Base-by-base conservation (phyloP, 805 yeast species). In the Vanderwaltozyma polyspora region DNA sequence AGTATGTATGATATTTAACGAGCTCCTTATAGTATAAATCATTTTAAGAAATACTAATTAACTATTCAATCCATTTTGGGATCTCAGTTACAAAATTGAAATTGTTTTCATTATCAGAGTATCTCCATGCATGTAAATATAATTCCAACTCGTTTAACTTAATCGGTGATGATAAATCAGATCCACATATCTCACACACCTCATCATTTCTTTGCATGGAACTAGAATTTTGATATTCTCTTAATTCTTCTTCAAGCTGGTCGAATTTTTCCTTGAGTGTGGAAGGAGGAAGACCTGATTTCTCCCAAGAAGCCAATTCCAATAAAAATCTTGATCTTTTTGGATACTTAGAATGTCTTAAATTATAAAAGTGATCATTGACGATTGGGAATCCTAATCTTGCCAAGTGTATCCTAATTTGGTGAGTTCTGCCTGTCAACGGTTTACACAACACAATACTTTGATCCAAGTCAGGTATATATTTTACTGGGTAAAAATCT, bases 401-500 rank as follows among this genome's bases (percentile, higher is more conserved):
- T 55, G 87, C 93, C 35, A 91, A 59, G 61, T 91, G 98, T 0
- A 91, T 94, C 41, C 98, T 65, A 31, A 91, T 84, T 55, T 89
- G 98, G 55, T 89, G 98, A 0, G 96, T 85, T 48, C 98, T 67
- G 0, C 98, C 98, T 0, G 97, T 87, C n/a, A 70, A 59, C 3
- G 98, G 98, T 44, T 65, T 69, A 57, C 96, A 87, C 32, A 75
- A 63, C 2, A 91, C 94, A 11, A 91, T 63, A 17, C 57, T 79
- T 33, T 57, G 47, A 31, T 64, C 52, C 1, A 15, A 19, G 1
- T 63, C 51, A 2, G 79, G 67, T 51, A 82, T 78, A 49, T 71
- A 82, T 3, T 77, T 66, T 0, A 79, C 55, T 17, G 80, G 68
- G 39, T 57, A 63, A 57, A 89, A 87, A 12, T 60, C 53, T 0